Evolutionary conservation across 202 grass and related monocot species (phyloP).

Genomic region (Dendrocalamus latiflorus): DNA sequence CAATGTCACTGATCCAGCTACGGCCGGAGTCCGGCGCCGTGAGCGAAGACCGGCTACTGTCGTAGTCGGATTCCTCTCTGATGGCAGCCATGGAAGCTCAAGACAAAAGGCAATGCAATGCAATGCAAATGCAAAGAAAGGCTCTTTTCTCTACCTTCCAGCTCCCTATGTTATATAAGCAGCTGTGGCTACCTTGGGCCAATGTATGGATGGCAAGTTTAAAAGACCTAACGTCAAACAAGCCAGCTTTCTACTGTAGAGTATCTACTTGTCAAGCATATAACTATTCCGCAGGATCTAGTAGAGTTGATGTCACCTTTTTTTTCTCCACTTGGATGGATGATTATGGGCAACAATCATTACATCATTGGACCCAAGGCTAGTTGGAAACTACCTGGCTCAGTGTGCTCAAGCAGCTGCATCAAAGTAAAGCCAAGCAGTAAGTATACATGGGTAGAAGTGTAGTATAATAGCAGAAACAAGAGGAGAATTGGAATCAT

Average conservation of each 20-base stretch:
- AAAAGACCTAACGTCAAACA: slow-evolving; percentile 12
- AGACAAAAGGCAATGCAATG: slow-evolving; percentile 16
- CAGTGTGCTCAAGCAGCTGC: slow-evolving; percentile 32
- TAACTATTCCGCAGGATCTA: slow-evolving; percentile 42
- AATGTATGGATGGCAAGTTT: slow-evolving; percentile 20
- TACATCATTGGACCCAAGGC: slow-evolving; percentile 34
- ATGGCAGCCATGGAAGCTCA: slow-evolving; percentile 41
- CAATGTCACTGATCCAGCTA: slow-evolving; percentile 85
- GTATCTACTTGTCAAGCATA: slow-evolving; percentile 25
- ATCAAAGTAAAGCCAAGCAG: slow-evolving; percentile 19
- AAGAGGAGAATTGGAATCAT: not conserved
- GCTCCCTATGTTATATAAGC: slow-evolving; percentile 33
- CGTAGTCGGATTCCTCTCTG: slow-evolving; percentile 77
- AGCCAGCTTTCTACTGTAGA: slow-evolving; percentile 20
- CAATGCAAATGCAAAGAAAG: slow-evolving; percentile 11
- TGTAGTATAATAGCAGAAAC: not conserved
- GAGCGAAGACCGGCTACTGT: slow-evolving; percentile 74
- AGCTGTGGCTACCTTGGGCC: slow-evolving; percentile 4
- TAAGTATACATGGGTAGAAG: slow-evolving; percentile 13
- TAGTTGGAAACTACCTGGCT: slow-evolving; percentile 41
- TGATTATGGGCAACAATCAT: slow-evolving; percentile 43
- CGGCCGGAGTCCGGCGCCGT: slow-evolving; percentile 51
- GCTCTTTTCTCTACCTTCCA: slow-evolving; percentile 6
- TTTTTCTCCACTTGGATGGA: slow-evolving; percentile 43
- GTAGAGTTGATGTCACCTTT: slow-evolving; percentile 34